These are phyloP conservation scores for Psilocybe sp. DNA, from an alignment of 768 basidiomycete genomes.

Conservation along the genomic window DNA sequence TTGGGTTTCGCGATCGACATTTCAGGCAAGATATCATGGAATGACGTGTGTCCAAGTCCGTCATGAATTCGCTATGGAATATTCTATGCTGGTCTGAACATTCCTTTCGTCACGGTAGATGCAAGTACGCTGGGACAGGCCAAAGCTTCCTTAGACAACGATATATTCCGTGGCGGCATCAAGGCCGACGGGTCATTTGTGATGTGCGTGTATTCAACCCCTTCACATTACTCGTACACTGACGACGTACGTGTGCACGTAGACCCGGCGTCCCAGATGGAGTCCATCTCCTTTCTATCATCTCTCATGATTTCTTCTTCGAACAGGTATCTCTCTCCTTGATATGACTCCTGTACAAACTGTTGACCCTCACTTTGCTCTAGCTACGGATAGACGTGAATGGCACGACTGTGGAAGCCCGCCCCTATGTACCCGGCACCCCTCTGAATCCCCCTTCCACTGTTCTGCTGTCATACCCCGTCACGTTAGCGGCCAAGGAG, in stretches of 20 bases:
- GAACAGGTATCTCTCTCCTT: conserved; percentile 51
- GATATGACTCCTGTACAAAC: neutral
- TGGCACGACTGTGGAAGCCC: conserved; percentile 42
- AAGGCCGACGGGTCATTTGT: conserved; percentile 57
- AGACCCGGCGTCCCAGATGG: conserved; percentile 71
- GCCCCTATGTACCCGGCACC: conserved; percentile 66
- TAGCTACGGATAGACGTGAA: conserved; percentile 71
- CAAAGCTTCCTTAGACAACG: conserved; percentile 60
- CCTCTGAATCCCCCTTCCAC: conserved; percentile 58
- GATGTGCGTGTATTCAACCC: conserved; percentile 48
- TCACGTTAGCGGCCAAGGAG: conserved; percentile 51
- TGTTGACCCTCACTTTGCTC: neutral
- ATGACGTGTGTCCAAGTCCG: conserved; percentile 63
- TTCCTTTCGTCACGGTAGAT: conserved; percentile 15
- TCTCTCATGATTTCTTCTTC: conserved; percentile 65
- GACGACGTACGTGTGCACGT: neutral
- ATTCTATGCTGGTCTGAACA: conserved; percentile 5
- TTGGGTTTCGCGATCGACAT: conserved; percentile 50
- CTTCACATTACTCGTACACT: neutral
- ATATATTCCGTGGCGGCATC: conserved; percentile 49
- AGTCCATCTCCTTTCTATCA: conserved; percentile 65
- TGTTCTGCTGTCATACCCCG: conserved; percentile 58
- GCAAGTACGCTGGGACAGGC: conserved; percentile 49
- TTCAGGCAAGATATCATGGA: conserved; percentile 65
- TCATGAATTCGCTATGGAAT: conserved; percentile 8